phyloP scores from a whole-genome alignment of 495 filamentous ascomycete species.

The Podospora sp. region DNA sequence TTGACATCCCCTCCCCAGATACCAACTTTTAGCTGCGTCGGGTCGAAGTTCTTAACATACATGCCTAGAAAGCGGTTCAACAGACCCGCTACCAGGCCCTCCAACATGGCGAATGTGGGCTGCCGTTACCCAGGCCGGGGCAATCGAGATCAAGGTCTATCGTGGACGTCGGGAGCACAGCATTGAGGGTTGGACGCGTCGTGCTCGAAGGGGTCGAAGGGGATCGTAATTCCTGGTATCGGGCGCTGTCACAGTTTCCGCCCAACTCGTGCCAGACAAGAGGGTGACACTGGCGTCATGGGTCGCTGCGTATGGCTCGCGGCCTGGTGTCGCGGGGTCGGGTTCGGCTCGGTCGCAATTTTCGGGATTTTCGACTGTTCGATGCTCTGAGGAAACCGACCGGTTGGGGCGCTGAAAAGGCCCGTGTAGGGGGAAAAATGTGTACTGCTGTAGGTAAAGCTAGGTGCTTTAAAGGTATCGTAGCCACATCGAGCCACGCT shows the following conservation, averaged over 20 bases:
- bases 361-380: neutral
- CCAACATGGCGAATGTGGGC: slow-evolving; percentile 55
- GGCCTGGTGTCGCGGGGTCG: neutral
- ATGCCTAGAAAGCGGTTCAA: slow-evolving; percentile 99
- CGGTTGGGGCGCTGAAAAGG: neutral
- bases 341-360: neutral
- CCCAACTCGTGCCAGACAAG: slow-evolving; percentile 18
- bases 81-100: slow-evolving; percentile 78
- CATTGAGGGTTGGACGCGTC: neutral
- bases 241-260: neutral
- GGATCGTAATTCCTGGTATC: neutral
- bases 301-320: slow-evolving; percentile 7
- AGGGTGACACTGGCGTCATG: slow-evolving; percentile 14
- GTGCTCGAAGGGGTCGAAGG: neutral
- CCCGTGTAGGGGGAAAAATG: neutral
- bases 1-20: slow-evolving; percentile 99
- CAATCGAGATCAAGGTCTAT: slow-evolving; percentile 30
- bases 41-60: slow-evolving; percentile 99
- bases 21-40: slow-evolving; percentile 92
- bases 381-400: neutral
- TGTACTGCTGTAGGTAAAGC: neutral
- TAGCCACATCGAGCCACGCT: neutral
- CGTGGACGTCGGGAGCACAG: neutral
- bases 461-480: neutral
- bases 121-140: slow-evolving; percentile 60